Base-by-base conservation (phyloP, 306 rosid species). In the Fragaria iinumae region DNA sequence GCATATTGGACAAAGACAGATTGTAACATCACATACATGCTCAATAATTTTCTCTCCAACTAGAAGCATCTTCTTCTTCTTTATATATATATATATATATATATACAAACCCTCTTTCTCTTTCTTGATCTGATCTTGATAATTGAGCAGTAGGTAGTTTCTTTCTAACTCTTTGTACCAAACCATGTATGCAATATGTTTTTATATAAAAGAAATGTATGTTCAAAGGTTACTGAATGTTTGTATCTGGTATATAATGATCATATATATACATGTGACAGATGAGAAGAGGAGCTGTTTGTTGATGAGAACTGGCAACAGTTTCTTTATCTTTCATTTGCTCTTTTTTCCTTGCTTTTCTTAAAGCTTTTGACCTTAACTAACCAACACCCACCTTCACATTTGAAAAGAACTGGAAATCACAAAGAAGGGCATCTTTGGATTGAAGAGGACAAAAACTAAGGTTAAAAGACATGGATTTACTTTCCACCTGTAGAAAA, bases 61-160 rank as follows among this genome's bases (percentile, higher is more conserved):
- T 34, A 83, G 80, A 82, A 87, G 82, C 80, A 76, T 81, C 93
- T 68, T 74, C 11, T 27, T 72, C 76, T 69, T 53, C n/a, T n/a
- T n/a, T n/a, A n/a, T 67, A n/a, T n/a, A n/a, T n/a, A n/a, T n/a
- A 69, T 80, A 32, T 71, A 32, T 36, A 17, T 65, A 18, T 65
- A 36, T 65, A 72, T 82, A 85, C 76, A 79, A 83, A 76, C 80
- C 73, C 75, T 69, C 80, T 70, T 48, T 48, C 84, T 52, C 59
- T 83, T 78, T 82, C 83, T 84, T 83, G 86, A 91, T 87, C 90
- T 82, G 79, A 83, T 88, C 80, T 93, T 80, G 91, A 86, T 86
- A 78, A 81, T 66, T 38, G 88, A 88, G 86, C 82, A 79, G 77
- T 81, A 74, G 70, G 47, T 65, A 64, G 21, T 65, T 77, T 52